These are phyloP conservation scores for Rosa hybrid DNA, from an alignment of 331 rosid genomes.

Conservation along the genomic window DNA sequence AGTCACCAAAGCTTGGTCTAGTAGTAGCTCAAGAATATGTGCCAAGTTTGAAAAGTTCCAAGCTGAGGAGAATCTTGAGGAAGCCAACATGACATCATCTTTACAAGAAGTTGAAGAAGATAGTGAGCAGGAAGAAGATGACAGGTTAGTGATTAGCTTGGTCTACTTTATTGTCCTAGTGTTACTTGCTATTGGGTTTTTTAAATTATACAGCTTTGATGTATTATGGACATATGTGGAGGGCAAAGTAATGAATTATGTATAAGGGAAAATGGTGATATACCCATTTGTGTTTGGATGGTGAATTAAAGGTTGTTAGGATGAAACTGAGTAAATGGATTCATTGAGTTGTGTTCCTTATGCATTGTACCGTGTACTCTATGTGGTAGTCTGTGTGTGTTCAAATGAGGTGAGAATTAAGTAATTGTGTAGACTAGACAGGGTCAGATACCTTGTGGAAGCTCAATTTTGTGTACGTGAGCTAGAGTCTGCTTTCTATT, in stretches of 20 bases:
- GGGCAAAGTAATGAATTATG: background rate
- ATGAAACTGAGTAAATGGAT: background rate
- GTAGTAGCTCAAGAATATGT: constrained; percentile 38
- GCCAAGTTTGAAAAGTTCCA: constrained; percentile 93
- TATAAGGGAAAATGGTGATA: background rate
- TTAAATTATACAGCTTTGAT: background rate
- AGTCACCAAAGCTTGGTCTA: constrained; percentile 27
- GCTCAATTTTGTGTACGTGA: background rate
- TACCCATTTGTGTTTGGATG: background rate
- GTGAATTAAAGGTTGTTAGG: background rate
- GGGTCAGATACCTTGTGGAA: background rate
- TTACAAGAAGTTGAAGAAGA: constrained; percentile 26
- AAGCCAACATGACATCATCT: constrained; percentile 31
- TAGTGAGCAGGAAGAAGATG: constrained; percentile 52
- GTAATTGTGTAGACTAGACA: background rate
- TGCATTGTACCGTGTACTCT: background rate
- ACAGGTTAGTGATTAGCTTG: constrained; percentile 46
- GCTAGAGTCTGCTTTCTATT: background rate
- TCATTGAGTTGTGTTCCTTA: background rate
- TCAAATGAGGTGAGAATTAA: background rate
- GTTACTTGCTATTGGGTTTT: constrained; percentile 5
- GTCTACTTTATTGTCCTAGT: background rate
- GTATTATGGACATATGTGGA: background rate
- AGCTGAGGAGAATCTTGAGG: constrained; percentile 40
- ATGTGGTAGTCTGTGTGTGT: background rate